Percentiles rank a stretch among this genome's conserved stretches.
These are phyloP conservation scores for Clarireedia homoeocarpa DNA, from an alignment of 2,329 filamentous ascomycete genomes.

Conservation along the genomic window DNA sequence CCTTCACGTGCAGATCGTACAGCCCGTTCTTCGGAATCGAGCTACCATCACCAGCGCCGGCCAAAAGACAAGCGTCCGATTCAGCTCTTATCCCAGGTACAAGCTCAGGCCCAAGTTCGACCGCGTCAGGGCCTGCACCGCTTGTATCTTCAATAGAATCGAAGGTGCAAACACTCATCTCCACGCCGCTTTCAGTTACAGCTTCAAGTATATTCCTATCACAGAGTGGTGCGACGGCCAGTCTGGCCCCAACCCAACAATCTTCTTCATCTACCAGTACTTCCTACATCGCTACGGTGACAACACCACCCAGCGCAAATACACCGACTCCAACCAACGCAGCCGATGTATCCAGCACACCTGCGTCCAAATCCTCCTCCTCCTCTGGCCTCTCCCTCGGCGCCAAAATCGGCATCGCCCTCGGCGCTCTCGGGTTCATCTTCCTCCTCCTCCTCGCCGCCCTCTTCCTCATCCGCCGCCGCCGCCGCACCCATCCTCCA, in stretches of 20 bases:
- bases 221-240: too few species aligned
- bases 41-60: not conserved
- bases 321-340: not conserved
- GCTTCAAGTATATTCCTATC: not conserved
- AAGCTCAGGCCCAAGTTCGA: not conserved
- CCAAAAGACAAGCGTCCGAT: not conserved
- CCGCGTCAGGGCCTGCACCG: not conserved
- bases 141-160: not conserved
- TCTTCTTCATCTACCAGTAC: not conserved
- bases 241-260: not conserved
- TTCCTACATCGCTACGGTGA: not conserved
- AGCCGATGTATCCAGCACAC: not conserved
- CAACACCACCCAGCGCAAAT: not conserved
- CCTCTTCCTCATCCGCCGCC: not conserved
- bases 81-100: too few species aligned
- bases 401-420: conserved; percentile 7
- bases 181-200: not conserved
- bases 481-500: not conserved
- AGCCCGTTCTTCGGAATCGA: not conserved
- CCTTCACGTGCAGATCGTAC: not conserved
- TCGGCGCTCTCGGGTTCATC: not conserved
- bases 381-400: conserved; percentile 1
- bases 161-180: not conserved
- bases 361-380: not conserved
- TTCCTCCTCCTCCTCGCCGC: conserved; percentile 1